phyloP scores from a whole-genome alignment of 1,284 basidiomycete species.

The Singerocomus inundabilis region DNA sequence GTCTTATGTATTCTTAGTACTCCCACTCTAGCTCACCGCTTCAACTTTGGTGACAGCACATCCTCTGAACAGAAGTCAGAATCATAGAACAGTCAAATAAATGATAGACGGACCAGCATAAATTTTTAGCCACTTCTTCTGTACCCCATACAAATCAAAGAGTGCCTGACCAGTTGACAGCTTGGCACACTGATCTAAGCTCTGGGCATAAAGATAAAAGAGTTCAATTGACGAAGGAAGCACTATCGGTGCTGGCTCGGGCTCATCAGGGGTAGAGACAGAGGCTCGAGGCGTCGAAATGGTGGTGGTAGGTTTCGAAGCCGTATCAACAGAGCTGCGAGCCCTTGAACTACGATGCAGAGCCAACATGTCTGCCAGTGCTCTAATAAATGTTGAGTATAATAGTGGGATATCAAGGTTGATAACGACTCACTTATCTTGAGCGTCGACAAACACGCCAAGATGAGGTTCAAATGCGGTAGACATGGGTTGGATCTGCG shows the following conservation, averaged over 20 bases:
- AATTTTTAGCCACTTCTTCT: constrained; percentile 91
- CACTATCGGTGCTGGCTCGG: constrained; percentile 61
- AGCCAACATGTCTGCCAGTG: constrained; percentile 78
- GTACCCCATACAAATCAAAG: constrained; percentile 75
- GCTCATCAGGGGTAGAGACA: constrained; percentile 43
- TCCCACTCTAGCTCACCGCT: constrained; percentile 46
- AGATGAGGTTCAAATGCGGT: constrained; percentile 91
- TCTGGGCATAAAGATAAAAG: constrained; percentile 97
- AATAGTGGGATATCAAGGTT: neutral
- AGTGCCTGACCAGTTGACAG: constrained; percentile 80
- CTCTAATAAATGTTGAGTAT: constrained; percentile 41
- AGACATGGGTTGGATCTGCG: constrained; percentile 64
- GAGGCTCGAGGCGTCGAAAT: constrained; percentile 40
- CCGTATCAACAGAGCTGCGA: constrained; percentile 64
- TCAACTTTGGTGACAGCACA: constrained; percentile 71
- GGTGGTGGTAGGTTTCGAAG: constrained; percentile 26
- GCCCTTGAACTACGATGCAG: constrained; percentile 67
- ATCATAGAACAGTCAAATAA: neutral
- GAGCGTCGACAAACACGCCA: constrained; percentile 91
- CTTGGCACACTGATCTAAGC: constrained; percentile 90
- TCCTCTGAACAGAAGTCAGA: constrained; percentile 57
- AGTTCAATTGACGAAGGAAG: constrained; percentile 94
- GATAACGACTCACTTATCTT: constrained; percentile 71
- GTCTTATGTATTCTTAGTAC: neutral
- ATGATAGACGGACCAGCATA: constrained; percentile 75